A percentile compares a stretch with the other conserved stretches of the same genome.
phyloP scores from a whole-genome alignment of 192 early-diverging fungal species.

The Borealophlyctis nickersoniae region DNA sequence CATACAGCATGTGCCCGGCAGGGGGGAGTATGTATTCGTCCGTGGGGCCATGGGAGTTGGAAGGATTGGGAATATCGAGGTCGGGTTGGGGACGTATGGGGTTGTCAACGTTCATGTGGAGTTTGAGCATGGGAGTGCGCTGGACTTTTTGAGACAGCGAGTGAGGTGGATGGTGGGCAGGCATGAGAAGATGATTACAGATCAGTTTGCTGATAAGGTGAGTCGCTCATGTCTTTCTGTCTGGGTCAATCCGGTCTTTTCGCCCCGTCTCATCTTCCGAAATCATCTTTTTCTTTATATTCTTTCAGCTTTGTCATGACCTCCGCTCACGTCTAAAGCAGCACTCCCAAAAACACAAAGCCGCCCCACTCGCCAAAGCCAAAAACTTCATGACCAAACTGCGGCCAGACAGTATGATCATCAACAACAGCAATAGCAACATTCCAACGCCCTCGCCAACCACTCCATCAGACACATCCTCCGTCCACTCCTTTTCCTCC shows the following conservation, averaged over 20 bases:
- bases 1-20: neutral
- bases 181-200: slow-evolving; percentile 5
- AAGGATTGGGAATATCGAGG: slow-evolving; percentile 4
- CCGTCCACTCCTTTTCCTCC: no score
- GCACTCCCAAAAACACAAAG: slow-evolving; percentile 24
- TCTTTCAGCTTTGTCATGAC: slow-evolving; percentile 25
- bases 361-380: neutral
- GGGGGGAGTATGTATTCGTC: slow-evolving; percentile 1
- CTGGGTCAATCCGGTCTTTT: no score
- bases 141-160: slow-evolving; percentile 5
- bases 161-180: slow-evolving; percentile 3
- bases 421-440: neutral
- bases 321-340: slow-evolving; percentile 26
- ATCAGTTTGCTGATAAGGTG: slow-evolving; percentile 26
- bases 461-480: no score
- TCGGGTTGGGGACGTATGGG: neutral
- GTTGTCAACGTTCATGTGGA: neutral
- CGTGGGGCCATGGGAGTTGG: neutral
- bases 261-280: no score
- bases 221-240: neutral
- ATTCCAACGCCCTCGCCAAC: neutral
- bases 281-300: neutral
- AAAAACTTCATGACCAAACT: slow-evolving; percentile 27
- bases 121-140: neutral
- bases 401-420: neutral